Evolutionary conservation across 345 rosid genomes (phyloP), one percentile per base, ranked within the genome.

Genomic region (Eucalyptus polyanthemos): DNA sequence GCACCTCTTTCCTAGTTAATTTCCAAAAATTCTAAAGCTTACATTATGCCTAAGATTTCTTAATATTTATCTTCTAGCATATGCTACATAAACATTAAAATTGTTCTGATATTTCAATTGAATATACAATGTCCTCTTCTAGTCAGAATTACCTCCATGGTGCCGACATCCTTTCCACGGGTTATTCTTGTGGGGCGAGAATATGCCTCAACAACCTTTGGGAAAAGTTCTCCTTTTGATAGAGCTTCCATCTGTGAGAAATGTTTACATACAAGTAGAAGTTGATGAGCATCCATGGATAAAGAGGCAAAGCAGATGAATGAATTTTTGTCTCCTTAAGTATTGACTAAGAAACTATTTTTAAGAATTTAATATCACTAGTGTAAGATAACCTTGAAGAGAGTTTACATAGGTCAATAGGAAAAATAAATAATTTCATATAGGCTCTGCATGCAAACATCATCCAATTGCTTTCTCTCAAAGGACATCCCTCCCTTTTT

Each of bases 151-250:
- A 96, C 99, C 99, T 97, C 95, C 67, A 91, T 54, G 89, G 91
- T 80, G 88, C 93, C 95, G 50, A 95, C 88, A 88, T 95, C 97
- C 96, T 97, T 96, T 88, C 99, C 99, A 88, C 98, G 96, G 31
- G 95, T 95, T 80, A 97, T 97, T 88, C 99, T 96, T 51, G 99
- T 96, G 87, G 99, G 99, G 90, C 98, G 99, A 86, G 99, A 96
- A 92, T 97, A 97, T 69, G 97, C 97, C 93, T 96, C 97, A 90
- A 97, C 95, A 83, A 97, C 95, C 93, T 93, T 97, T 1, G 94
- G 96, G 89, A 96, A 96, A 31, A 93, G 93, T 86, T 93, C 88
- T 25, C 97, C 95, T 91, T 91, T 94, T 69, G 93, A 96, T 90
- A 97, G 90, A 72, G 93, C 88, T 88, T 97, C 97, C 99, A 95